Conservation (phyloP, 768 basidiomycete genomes). For the Kwoniella shandongensis region DNA sequence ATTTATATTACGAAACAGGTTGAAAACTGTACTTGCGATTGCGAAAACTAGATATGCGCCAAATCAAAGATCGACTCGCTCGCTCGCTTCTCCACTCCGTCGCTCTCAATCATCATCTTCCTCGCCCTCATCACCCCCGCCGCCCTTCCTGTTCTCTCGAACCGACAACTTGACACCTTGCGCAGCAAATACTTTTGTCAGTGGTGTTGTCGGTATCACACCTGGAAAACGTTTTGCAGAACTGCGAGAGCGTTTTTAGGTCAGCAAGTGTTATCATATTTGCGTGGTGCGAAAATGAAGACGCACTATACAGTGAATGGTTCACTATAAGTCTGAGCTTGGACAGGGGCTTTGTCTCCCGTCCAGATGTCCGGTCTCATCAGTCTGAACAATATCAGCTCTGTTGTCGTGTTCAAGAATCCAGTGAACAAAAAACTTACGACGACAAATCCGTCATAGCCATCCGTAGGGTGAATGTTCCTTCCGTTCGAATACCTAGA, state of each 20-base stretch:
- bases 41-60: too few relatives aligned
- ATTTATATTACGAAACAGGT: too few relatives aligned
- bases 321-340: conserved; percentile 80
- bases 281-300: background rate
- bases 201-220: conserved; percentile 57
- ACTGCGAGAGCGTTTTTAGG: conserved; percentile 25
- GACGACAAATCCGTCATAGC: conserved; percentile 85
- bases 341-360: conserved; percentile 59
- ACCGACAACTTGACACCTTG: conserved; percentile 42
- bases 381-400: conserved; percentile 55
- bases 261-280: too few relatives aligned
- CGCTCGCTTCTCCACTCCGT: too few relatives aligned
- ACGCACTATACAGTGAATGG: conserved; percentile 71
- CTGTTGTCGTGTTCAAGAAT: background rate
- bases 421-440: conserved; percentile 64
- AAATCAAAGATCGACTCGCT: too few relatives aligned
- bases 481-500: conserved; percentile 89
- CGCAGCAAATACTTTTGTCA: conserved; percentile 40
- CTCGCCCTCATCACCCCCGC: conserved; percentile 11
- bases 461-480: conserved; percentile 79
- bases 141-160: conserved; percentile 10
- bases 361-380: conserved; percentile 11
- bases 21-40: too few relatives aligned
- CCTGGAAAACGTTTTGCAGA: conserved; percentile 94
- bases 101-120: conserved; percentile 9